These are phyloP conservation scores for Cordia subcordata DNA, from an alignment of 257 asterid genomes.

Conservation along the genomic window DNA sequence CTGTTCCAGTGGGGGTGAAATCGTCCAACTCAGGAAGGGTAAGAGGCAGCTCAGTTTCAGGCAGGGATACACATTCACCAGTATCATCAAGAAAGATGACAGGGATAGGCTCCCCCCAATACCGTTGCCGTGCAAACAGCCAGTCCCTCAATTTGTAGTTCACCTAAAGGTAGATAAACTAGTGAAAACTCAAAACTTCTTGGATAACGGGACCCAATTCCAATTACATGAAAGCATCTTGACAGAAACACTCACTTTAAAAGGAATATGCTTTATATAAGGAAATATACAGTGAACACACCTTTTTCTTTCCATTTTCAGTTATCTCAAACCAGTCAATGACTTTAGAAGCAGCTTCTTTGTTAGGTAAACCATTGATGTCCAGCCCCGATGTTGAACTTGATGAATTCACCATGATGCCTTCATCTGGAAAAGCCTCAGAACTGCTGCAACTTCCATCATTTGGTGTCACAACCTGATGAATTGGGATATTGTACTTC, in stretches of 20 bases:
- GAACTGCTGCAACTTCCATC: conserved; percentile 39
- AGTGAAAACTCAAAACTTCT: conserved; percentile 4
- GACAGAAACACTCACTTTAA: no score
- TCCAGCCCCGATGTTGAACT: conserved; percentile 60
- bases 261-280: background rate
- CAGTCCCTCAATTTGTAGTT: conserved; percentile 93
- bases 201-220: background rate
- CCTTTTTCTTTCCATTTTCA: conserved; percentile 85
- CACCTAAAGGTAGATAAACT: conserved; percentile 45
- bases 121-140: conserved; percentile 98
- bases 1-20: conserved; percentile 94
- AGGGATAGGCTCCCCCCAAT: conserved; percentile 99
- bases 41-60: conserved; percentile 89
- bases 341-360: conserved; percentile 69
- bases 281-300: conserved; percentile 8
- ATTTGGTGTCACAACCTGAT: conserved; percentile 73
- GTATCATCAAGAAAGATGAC: conserved; percentile 61
- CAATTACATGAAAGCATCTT: background rate
- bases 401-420: conserved; percentile 81
- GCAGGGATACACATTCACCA: conserved; percentile 69
- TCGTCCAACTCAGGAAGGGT: conserved; percentile 94
- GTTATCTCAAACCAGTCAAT: conserved; percentile 81
- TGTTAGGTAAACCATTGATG: conserved; percentile 70
- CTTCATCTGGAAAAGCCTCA: conserved; percentile 77
- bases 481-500: conserved; percentile 69